These are phyloP conservation scores for Calocybe indica DNA, from an alignment of 768 basidiomycete genomes.

Conservation along the genomic window DNA sequence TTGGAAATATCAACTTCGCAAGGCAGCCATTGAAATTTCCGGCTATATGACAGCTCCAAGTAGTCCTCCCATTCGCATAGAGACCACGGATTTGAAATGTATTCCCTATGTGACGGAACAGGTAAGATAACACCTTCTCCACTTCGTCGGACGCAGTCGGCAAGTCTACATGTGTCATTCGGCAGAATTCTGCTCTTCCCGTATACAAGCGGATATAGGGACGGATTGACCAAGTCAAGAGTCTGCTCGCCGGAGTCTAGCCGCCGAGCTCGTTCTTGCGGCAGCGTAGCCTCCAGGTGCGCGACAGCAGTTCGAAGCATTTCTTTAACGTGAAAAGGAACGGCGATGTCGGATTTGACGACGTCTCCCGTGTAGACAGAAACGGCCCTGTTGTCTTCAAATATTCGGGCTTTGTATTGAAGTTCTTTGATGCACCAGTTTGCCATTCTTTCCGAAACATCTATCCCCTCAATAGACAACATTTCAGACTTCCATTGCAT, in stretches of 20 bases:
- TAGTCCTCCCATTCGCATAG: neutral
- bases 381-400: constrained; percentile 7
- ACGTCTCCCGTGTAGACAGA: constrained; percentile 14
- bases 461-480: neutral
- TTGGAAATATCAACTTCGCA: constrained; percentile 23
- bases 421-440: constrained; percentile 14
- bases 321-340: constrained; percentile 13
- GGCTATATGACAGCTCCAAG: neutral
- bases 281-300: constrained; percentile 26
- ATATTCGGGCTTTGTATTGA: constrained; percentile 11
- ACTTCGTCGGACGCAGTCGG: constrained; percentile 9
- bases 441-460: constrained; percentile 12
- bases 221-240: constrained; percentile 36
- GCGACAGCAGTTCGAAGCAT: constrained; percentile 12
- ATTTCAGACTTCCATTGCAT: constrained; percentile 12
- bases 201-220: constrained; percentile 31
- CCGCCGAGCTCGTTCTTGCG: constrained; percentile 33
- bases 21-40: constrained; percentile 17
- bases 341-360: constrained; percentile 21
- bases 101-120: constrained; percentile 2
- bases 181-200: constrained; percentile 15
- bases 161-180: constrained; percentile 4
- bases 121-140: constrained; percentile 9
- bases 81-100: neutral
- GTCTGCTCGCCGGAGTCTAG: constrained; percentile 32